phyloP scores from a whole-genome alignment of 2,329 filamentous ascomycete genomes.

The Colletotrichum tropicale region DNA sequence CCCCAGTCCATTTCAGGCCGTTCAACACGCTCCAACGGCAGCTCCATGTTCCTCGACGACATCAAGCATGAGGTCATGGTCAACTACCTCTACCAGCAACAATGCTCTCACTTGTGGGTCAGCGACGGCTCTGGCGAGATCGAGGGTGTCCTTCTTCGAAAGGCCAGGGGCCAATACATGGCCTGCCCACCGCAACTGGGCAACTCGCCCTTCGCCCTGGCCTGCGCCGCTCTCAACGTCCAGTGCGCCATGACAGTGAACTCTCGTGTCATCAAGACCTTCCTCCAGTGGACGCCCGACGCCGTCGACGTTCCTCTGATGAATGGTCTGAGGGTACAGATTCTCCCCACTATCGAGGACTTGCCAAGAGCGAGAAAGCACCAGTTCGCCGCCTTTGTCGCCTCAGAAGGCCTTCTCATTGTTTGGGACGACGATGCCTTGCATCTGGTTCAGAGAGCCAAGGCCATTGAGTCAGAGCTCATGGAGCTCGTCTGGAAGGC shows the following conservation, averaged over 20 bases:
- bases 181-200: constrained; percentile 71
- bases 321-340: constrained; percentile 79
- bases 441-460: constrained; percentile 71
- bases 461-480: constrained; percentile 75
- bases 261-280: constrained; percentile 79
- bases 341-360: constrained; percentile 74
- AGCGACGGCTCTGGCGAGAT: constrained; percentile 69
- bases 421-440: constrained; percentile 85
- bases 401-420: constrained; percentile 71
- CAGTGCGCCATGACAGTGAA: constrained; percentile 84
- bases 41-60: constrained; percentile 67
- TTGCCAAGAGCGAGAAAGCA: constrained; percentile 74
- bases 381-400: constrained; percentile 81
- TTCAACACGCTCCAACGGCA: constrained; percentile 51
- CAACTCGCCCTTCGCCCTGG: constrained; percentile 66
- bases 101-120: constrained; percentile 77
- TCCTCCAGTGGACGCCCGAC: constrained; percentile 74
- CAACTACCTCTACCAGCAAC: constrained; percentile 82
- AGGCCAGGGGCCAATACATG: constrained; percentile 71
- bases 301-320: constrained; percentile 77
- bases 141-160: constrained; percentile 76
- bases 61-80: constrained; percentile 86
- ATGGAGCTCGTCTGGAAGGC: constrained; percentile 79
- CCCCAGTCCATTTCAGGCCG: constrained; percentile 56
- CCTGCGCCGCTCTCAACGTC: constrained; percentile 73